Conservation (phyloP, 345 rosid genomes). For the Salix dunnii region DNA sequence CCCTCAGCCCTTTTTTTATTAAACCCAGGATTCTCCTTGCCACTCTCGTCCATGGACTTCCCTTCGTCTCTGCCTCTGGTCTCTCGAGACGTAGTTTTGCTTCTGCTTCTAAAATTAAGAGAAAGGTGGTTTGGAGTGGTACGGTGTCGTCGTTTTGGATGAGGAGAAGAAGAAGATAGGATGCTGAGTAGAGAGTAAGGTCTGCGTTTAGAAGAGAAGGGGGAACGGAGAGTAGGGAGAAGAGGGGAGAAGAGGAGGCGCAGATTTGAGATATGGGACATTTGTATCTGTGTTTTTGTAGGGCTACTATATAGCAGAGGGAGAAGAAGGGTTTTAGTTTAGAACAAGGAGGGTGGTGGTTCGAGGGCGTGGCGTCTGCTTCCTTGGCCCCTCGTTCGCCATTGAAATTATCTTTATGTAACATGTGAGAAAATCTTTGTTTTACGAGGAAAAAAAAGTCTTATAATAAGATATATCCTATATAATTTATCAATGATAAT, state of each 20-base stretch:
- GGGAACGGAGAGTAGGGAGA: constrained; percentile 22
- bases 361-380: too few relatives aligned
- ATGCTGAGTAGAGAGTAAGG: constrained; percentile 29
- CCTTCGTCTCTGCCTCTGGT: constrained; percentile 10
- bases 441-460: too few relatives aligned
- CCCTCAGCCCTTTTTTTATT: constrained; percentile 87
- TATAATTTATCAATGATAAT: too few relatives aligned
- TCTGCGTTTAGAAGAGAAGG: constrained; percentile 29
- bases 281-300: constrained; percentile 8
- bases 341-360: too few relatives aligned
- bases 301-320: not conserved
- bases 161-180: constrained; percentile 31
- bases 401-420: too few relatives aligned
- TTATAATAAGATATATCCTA: too few relatives aligned
- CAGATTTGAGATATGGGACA: constrained; percentile 42
- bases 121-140: constrained; percentile 31
- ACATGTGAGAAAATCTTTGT: too few relatives aligned
- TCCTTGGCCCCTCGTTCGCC: too few relatives aligned
- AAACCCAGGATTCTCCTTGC: constrained; percentile 45
- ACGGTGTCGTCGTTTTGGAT: constrained; percentile 36
- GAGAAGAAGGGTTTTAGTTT: too few relatives aligned
- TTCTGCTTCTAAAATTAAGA: constrained; percentile 34
- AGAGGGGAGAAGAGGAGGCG: constrained; percentile 45
- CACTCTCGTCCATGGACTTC: constrained; percentile 41
- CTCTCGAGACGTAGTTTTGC: constrained; percentile 31